These are phyloP conservation scores for Pyronema domesticum DNA, from an alignment of 495 filamentous ascomycete species.

Conservation along the genomic window DNA sequence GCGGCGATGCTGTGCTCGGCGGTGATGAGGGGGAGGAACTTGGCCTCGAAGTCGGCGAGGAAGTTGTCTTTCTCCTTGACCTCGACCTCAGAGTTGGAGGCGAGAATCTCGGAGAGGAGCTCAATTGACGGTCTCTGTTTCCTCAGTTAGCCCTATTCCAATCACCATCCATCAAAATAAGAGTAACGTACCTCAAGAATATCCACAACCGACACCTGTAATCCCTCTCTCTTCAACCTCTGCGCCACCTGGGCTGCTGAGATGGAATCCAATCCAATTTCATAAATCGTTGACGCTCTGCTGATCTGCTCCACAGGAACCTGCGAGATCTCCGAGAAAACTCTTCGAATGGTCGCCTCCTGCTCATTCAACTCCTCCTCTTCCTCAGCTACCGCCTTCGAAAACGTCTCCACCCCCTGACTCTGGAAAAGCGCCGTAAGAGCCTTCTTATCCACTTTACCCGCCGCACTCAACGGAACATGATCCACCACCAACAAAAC, in stretches of 20 bases:
- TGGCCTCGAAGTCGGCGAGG: constrained; percentile 4
- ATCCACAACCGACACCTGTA: constrained; percentile 44
- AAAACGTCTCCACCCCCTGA: constrained; percentile 17
- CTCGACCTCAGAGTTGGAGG: not conserved
- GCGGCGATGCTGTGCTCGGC: constrained; percentile 8
- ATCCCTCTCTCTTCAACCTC: constrained; percentile 38
- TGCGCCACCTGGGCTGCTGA: constrained; percentile 61
- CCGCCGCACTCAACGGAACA: constrained; percentile 25
- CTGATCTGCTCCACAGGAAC: constrained; percentile 36
- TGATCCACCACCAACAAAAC: constrained; percentile 22
- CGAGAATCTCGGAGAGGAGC: not conserved
- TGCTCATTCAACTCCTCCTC: constrained; percentile 23
- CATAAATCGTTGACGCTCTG: constrained; percentile 51
- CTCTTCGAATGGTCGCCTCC: constrained; percentile 35
- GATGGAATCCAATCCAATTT: constrained; percentile 76
- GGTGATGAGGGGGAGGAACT: constrained; percentile 6
- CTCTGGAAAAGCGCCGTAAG: constrained; percentile 20
- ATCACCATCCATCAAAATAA: not conserved
- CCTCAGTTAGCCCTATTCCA: not conserved
- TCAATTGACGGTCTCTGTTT: constrained; percentile 16
- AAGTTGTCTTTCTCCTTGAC: not conserved
- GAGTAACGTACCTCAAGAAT: constrained; percentile 38
- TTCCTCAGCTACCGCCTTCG: not conserved
- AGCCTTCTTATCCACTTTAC: constrained; percentile 28
- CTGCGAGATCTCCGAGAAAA: constrained; percentile 39